A percentile compares a stretch with the other conserved stretches of the same genome.
These are phyloP conservation scores for Candida insectalens DNA, from an alignment of 805 yeast genomes.

Conservation along the genomic window DNA sequence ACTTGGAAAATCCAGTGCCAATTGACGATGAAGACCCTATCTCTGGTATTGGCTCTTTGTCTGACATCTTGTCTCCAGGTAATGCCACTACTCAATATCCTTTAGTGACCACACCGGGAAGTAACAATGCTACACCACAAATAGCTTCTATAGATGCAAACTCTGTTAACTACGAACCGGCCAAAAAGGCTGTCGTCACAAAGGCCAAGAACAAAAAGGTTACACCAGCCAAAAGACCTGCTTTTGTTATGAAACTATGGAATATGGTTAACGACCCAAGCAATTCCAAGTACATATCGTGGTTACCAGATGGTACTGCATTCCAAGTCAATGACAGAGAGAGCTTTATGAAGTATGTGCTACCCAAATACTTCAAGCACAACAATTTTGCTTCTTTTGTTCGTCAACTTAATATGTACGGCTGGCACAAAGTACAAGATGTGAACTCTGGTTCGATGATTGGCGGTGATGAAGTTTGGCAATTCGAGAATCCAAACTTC, in stretches of 20 bases:
- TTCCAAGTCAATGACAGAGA: slow-evolving; percentile 83
- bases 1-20: too few species aligned
- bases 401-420: slow-evolving; percentile 95
- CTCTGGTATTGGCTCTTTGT: too few species aligned
- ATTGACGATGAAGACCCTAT: too few species aligned
- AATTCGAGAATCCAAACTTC: slow-evolving; percentile 79
- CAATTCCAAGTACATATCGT: slow-evolving; percentile 63
- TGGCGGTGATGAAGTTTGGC: slow-evolving; percentile 72
- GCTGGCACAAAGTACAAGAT: slow-evolving; percentile 98
- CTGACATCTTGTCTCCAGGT: too few species aligned
- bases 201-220: slow-evolving; percentile 10
- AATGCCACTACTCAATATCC: too few species aligned
- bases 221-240: slow-evolving; percentile 54
- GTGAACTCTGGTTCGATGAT: slow-evolving; percentile 65
- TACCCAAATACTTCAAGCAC: slow-evolving; percentile 93
- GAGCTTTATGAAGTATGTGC: slow-evolving; percentile 66
- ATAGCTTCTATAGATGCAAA: too few species aligned
- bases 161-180: too few species aligned
- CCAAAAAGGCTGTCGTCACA: too few species aligned
- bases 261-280: slow-evolving; percentile 80
- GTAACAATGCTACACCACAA: too few species aligned
- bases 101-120: too few species aligned
- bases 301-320: slow-evolving; percentile 81
- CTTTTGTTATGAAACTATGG: slow-evolving; percentile 92
- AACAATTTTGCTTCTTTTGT: slow-evolving; percentile 93